These are phyloP conservation scores for Aspergillus luchuensis DNA, from an alignment of 2,329 filamentous ascomycete species.

Conservation along the genomic window DNA sequence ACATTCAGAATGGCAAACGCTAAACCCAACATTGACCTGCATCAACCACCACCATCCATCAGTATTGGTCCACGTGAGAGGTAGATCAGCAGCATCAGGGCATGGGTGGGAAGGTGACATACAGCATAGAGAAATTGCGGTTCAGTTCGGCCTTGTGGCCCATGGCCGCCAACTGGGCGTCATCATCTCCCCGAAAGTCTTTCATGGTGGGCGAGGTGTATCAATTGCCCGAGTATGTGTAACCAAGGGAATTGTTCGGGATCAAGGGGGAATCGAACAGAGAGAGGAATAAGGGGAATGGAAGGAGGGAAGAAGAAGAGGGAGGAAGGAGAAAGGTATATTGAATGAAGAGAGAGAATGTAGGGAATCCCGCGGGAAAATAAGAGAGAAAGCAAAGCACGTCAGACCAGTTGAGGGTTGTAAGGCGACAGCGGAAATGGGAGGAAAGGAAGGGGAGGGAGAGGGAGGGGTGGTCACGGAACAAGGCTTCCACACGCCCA, in stretches of 20 bases:
- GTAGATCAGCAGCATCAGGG: not conserved
- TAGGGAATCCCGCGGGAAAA: conserved; percentile 6
- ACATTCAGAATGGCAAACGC: conserved; percentile 64
- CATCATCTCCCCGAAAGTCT: conserved; percentile 40
- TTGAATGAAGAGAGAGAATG: not conserved
- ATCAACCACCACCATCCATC: not conserved
- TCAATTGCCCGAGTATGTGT: not conserved
- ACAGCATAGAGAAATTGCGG: conserved; percentile 59
- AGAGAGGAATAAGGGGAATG: not conserved
- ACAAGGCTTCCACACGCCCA: not conserved
- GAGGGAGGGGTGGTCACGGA: not conserved
- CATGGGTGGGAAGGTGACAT: conserved; percentile 13
- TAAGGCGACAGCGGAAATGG: not conserved
- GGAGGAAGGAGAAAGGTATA: not conserved
- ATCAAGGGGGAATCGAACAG: not conserved
- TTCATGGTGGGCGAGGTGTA: conserved; percentile 21
- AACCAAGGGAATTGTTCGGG: not conserved
- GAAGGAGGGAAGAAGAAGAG: conserved; percentile 1
- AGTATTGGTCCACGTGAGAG: not conserved
- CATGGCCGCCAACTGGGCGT: conserved; percentile 55
- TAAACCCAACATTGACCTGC: conserved; percentile 60
- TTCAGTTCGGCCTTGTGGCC: conserved; percentile 62
- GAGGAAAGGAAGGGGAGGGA: not conserved
- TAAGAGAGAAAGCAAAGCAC: not conserved
- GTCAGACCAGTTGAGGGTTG: not conserved